Conservation (phyloP, 2,329 filamentous ascomycete genomes). For the Colletotrichum caudatum region DNA sequence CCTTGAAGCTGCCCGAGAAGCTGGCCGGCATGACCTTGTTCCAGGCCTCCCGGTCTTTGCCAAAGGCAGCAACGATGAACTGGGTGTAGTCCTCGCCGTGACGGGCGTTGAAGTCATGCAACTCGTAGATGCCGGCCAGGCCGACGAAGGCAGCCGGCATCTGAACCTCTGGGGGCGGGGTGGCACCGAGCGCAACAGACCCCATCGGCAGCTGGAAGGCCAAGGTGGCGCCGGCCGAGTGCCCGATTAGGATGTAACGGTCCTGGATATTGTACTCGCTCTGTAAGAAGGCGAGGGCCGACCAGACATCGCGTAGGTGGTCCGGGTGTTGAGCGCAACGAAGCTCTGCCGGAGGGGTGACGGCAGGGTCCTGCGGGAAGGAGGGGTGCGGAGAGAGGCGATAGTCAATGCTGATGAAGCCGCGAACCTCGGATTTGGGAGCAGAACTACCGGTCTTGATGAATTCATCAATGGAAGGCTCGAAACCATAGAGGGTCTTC, state of each 20-base stretch:
- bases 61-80: conserved; percentile 73
- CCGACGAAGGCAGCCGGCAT: conserved; percentile 68
- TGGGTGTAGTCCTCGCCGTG: conserved; percentile 63
- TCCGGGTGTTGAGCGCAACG: conserved; percentile 67
- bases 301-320: conserved; percentile 69
- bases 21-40: conserved; percentile 65
- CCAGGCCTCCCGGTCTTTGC: conserved; percentile 64
- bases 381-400: conserved; percentile 67
- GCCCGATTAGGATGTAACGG: conserved; percentile 69
- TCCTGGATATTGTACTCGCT: conserved; percentile 59
- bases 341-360: conserved; percentile 44
- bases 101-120: conserved; percentile 64
- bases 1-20: conserved; percentile 56
- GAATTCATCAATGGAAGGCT: conserved; percentile 58
- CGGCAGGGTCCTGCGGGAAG: conserved; percentile 51
- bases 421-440: conserved; percentile 59
- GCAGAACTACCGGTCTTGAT: conserved; percentile 47
- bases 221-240: conserved; percentile 74
- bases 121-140: conserved; percentile 75
- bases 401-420: conserved; percentile 74
- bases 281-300: conserved; percentile 63
- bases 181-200: conserved; percentile 46
- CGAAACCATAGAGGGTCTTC: conserved; percentile 60
- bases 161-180: conserved; percentile 46
- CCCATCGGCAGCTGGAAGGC: conserved; percentile 70